Percentiles rank a stretch among this genome's conserved stretches.
Evolutionary conservation across 2,329 filamentous ascomycete genomes (phyloP).

Genomic region (Diplodia mutila): DNA sequence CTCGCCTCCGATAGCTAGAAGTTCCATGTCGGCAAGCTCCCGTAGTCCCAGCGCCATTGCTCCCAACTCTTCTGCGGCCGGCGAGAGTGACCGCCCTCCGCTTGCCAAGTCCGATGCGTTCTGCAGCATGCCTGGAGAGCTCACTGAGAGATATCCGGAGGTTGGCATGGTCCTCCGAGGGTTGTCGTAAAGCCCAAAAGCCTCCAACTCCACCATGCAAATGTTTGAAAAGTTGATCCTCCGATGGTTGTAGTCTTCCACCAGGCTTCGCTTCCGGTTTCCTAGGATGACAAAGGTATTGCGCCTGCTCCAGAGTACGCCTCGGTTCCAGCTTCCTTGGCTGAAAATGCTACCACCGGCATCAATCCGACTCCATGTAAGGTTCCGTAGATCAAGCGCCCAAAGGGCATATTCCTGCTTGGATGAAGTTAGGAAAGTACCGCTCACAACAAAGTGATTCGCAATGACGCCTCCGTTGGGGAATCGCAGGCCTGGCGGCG

Average conservation of each 20-base stretch:
- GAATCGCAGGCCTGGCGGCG: constrained; percentile 89
- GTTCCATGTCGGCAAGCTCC: constrained; percentile 97
- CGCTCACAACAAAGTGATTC: constrained; percentile 95
- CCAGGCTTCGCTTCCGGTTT: constrained; percentile 87
- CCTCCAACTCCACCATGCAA: constrained; percentile 95
- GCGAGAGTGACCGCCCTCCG: constrained; percentile 75
- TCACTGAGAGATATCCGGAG: constrained; percentile 83
- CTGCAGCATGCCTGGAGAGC: constrained; percentile 63
- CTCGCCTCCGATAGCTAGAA: constrained; percentile 87
- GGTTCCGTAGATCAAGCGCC: constrained; percentile 84
- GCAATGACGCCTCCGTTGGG: constrained; percentile 96
- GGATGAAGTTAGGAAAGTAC: constrained; percentile 94
- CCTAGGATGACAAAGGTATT: constrained; percentile 96
- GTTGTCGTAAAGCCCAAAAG: constrained; percentile 97
- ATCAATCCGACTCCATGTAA: constrained; percentile 96
- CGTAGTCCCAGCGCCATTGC: constrained; percentile 75
- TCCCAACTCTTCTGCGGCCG: constrained; percentile 82
- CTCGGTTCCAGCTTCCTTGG: constrained; percentile 96
- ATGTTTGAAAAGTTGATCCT: constrained; percentile 97
- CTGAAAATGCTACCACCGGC: constrained; percentile 90
- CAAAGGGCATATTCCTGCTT: constrained; percentile 98
- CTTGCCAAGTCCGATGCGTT: constrained; percentile 60
- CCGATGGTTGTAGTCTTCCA: constrained; percentile 97
- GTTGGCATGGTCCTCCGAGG: constrained; percentile 77
- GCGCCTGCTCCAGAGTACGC: constrained; percentile 87